phyloP scores from a whole-genome alignment of 1,284 basidiomycete genomes.

The Chondrostereum purpureum region DNA sequence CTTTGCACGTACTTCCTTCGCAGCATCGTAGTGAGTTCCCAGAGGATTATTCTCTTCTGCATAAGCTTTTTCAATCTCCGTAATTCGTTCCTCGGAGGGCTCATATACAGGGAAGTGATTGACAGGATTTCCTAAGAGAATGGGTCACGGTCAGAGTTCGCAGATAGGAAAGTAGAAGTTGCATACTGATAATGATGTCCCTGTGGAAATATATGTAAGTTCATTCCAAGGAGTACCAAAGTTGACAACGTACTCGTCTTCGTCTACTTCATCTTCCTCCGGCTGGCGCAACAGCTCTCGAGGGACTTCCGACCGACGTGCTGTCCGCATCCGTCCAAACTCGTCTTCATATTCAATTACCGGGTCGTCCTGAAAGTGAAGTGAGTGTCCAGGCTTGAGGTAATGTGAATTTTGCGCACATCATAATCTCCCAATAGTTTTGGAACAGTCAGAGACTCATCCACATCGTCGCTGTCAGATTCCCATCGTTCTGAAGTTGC shows the following conservation, averaged over 20 bases:
- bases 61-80: conserved; percentile 68
- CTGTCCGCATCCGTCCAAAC: conserved; percentile 70
- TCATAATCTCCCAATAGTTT: conserved; percentile 33
- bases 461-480: conserved; percentile 67
- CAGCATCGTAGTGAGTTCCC: conserved; percentile 76
- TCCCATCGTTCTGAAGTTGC: conserved; percentile 43
- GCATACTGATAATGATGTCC: conserved; percentile 52
- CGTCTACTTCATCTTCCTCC: conserved; percentile 32
- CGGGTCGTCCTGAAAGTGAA: conserved; percentile 51
- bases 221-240: conserved; percentile 8
- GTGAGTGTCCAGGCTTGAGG: conserved; percentile 6
- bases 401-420: conserved; percentile 23
- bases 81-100: conserved; percentile 72
- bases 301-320: conserved; percentile 72
- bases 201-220: conserved; percentile 27
- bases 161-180: conserved; percentile 24
- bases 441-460: conserved; percentile 63
- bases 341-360: conserved; percentile 83
- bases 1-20: conserved; percentile 76
- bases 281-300: conserved; percentile 47
- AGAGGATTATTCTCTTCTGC: conserved; percentile 72
- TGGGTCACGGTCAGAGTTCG: conserved; percentile 1
- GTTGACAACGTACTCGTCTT: conserved; percentile 45
- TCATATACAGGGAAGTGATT: conserved; percentile 83
- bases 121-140: conserved; percentile 58